phyloP scores from a whole-genome alignment of 495 filamentous ascomycete species.

The Aspergillus affinis region DNA sequence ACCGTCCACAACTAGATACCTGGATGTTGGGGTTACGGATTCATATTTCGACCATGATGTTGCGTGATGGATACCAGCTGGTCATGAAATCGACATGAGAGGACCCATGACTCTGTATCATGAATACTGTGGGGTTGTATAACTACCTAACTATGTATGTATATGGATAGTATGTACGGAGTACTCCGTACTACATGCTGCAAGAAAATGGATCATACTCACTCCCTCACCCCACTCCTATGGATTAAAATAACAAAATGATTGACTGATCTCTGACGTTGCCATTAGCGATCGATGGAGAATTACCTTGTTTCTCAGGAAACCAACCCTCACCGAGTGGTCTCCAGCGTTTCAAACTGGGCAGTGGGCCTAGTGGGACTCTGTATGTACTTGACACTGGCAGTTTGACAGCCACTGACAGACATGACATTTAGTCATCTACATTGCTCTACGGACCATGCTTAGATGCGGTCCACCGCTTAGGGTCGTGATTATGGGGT shows the following conservation, averaged over 20 bases:
- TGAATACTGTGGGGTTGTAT: neutral
- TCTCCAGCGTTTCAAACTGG: neutral
- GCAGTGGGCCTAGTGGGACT: neutral
- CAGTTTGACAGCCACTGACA: neutral
- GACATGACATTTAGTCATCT: neutral
- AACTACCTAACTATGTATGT: too few relatives aligned
- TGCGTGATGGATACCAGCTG: neutral
- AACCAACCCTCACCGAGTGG: neutral
- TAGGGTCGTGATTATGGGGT: too few relatives aligned
- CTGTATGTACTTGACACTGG: neutral
- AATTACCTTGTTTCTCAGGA: neutral
- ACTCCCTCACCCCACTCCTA: neutral
- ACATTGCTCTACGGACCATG: neutral
- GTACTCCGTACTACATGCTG: neutral
- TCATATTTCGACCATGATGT: neutral
- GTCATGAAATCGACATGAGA: neutral
- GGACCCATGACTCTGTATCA: too few relatives aligned
- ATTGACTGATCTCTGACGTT: neutral
- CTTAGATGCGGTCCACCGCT: too few relatives aligned
- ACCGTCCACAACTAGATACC: too few relatives aligned
- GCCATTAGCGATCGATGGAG: neutral
- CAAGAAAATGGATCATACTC: too few relatives aligned
- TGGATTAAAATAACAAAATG: neutral
- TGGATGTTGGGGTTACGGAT: neutral
- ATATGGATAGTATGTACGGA: neutral